These are phyloP conservation scores for Penicillium parvum DNA, from an alignment of 495 filamentous ascomycete genomes.

Conservation along the genomic window DNA sequence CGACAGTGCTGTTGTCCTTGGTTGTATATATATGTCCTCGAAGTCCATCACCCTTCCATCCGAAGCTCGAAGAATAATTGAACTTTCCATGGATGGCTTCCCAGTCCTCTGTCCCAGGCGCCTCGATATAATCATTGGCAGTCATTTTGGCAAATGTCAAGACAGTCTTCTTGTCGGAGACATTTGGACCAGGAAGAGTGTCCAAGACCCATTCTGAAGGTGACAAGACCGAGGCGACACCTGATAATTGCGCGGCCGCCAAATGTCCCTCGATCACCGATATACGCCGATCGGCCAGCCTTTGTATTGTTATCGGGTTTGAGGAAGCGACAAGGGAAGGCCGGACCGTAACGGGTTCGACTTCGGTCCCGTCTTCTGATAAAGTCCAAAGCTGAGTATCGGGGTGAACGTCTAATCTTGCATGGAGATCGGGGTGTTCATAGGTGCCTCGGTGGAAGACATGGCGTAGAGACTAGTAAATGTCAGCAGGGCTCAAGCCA, in stretches of 20 bases:
- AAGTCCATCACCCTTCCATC: conserved; percentile 85
- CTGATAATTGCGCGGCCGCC: conserved; percentile 58
- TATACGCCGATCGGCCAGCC: conserved; percentile 73
- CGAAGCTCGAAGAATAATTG: conserved; percentile 80
- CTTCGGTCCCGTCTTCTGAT: conserved; percentile 57
- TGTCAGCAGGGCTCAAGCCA: conserved; percentile 6
- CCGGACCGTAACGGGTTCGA: conserved; percentile 29
- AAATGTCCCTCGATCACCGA: conserved; percentile 73
- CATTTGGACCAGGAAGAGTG: conserved; percentile 69
- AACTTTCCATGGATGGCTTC: conserved; percentile 72
- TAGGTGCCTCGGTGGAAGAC: conserved; percentile 84
- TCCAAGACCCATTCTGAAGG: conserved; percentile 81
- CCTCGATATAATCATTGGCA: conserved; percentile 78
- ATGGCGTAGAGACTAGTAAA: conserved; percentile 71
- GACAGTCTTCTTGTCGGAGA: conserved; percentile 81
- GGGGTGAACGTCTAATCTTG: conserved; percentile 64
- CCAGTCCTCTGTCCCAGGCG: conserved; percentile 71
- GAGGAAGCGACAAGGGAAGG: conserved; percentile 52
- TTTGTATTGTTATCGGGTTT: conserved; percentile 61
- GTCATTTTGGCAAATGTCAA: conserved; percentile 82
- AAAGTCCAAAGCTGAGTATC: conserved; percentile 59
- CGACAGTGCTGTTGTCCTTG: conserved; percentile 75
- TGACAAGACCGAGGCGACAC: conserved; percentile 53
- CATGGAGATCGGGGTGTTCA: conserved; percentile 68
- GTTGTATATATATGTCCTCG: conserved; percentile 91